Conservation (phyloP, 1,139 yeast species). For the Zygosaccharomyces sapae region DNA sequence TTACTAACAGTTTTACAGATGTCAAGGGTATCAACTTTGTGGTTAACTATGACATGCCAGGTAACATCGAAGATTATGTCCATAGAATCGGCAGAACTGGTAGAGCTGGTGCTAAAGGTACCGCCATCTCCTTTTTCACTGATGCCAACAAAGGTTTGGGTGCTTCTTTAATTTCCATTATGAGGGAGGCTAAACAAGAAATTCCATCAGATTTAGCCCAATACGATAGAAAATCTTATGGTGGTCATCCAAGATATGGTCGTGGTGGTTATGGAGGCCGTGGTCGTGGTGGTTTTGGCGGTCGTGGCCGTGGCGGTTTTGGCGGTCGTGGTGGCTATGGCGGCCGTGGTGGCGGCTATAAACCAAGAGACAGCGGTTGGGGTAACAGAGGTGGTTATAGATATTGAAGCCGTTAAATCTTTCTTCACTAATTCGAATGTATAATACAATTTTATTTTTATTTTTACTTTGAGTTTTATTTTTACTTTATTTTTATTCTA, state of each 20-base stretch:
- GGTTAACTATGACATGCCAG: constrained; percentile 95
- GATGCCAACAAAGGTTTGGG: constrained; percentile 84
- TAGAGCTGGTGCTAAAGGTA: constrained; percentile 95
- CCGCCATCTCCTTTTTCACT: constrained; percentile 93
- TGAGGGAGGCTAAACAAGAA: constrained; percentile 93
- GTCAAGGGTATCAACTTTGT: constrained; percentile 95
- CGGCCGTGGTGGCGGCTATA: constrained; percentile 12
- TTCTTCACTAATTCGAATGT: constrained; percentile 3
- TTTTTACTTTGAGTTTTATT: constrained; percentile 1
- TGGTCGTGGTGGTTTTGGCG: constrained; percentile 46
- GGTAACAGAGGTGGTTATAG: constrained; percentile 16
- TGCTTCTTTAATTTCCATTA: constrained; percentile 80
- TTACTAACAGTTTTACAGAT: constrained; percentile 45
- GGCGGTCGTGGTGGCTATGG: constrained; percentile 25
- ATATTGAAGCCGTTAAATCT: constrained; percentile 2
- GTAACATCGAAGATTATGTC: constrained; percentile 95
- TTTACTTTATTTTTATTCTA: neutral
- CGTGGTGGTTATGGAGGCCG: constrained; percentile 55
- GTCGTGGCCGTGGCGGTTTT: constrained; percentile 40
- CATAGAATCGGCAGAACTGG: constrained; percentile 86
- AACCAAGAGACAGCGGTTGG: constrained; percentile 34
- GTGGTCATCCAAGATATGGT: constrained; percentile 49
- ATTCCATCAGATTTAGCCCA: constrained; percentile 58
- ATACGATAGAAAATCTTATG: constrained; percentile 43
- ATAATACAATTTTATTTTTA: constrained; percentile 4